Evolutionary conservation across 306 rosid genomes (phyloP).

Genomic region (Pyrus pyrifolia): DNA sequence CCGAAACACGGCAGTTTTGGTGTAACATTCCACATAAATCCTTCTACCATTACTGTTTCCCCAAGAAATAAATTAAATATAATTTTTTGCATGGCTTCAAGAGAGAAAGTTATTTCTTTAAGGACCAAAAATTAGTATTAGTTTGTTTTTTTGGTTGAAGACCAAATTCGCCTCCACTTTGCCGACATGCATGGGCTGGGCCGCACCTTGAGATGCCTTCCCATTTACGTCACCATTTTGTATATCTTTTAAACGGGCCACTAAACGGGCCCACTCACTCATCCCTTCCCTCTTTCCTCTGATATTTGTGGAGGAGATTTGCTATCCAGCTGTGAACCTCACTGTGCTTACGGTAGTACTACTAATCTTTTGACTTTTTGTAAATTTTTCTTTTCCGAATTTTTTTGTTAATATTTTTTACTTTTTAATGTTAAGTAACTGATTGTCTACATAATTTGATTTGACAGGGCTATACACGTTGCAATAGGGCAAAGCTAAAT

Average conservation of each 20-base stretch:
- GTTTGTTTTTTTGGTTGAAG: neutral
- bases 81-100: neutral
- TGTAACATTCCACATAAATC: neutral
- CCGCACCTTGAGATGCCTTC: constrained; percentile 13
- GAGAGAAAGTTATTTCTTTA: neutral
- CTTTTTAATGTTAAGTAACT: neutral
- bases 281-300: neutral
- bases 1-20: neutral
- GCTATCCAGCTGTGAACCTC: constrained; percentile 10
- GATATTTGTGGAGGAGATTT: neutral
- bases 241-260: neutral
- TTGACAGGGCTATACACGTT: neutral
- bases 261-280: neutral
- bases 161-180: constrained; percentile 38
- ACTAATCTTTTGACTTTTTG: neutral
- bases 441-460: neutral
- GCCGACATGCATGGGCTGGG: constrained; percentile 41
- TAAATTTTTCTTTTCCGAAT: neutral
- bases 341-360: neutral
- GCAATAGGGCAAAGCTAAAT: too few species aligned
- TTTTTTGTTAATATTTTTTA: too few species aligned
- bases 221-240: constrained; percentile 17
- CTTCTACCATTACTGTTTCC: neutral
- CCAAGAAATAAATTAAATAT: too few species aligned
- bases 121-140: neutral